A percentile compares a stretch with the other conserved stretches of the same genome.
Evolutionary conservation across 108 stramenopile species (phyloP).

Genomic region (Skeletonema grethae): DNA sequence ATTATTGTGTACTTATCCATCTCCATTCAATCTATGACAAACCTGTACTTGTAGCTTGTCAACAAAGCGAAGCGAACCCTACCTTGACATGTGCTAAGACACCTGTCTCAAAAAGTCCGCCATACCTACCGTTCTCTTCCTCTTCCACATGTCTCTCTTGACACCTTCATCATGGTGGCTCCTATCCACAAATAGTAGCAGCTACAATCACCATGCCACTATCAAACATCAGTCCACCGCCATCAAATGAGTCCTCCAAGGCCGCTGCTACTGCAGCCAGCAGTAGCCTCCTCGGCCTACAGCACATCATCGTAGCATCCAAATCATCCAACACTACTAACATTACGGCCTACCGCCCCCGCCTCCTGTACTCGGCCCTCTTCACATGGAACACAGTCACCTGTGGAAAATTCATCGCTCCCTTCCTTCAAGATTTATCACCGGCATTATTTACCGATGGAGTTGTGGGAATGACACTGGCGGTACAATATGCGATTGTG

Average conservation of each 20-base stretch:
- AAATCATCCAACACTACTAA: not conserved
- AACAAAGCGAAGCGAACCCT: too few relatives aligned
- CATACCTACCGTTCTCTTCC: not conserved
- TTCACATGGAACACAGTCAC: constrained; percentile 58
- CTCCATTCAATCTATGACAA: not conserved
- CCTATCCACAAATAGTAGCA: not conserved
- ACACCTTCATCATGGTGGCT: not conserved
- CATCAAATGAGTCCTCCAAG: not conserved
- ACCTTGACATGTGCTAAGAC: too few relatives aligned
- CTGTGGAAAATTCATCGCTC: constrained; percentile 60
- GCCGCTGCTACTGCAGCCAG: too few relatives aligned
- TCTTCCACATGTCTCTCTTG: not conserved
- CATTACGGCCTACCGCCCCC: constrained; percentile 38
- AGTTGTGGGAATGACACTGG: constrained; percentile 50
- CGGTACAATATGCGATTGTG: constrained; percentile 33
- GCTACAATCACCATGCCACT: not conserved
- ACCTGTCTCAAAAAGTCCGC: not conserved
- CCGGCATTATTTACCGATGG: constrained; percentile 25
- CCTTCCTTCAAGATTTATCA: constrained; percentile 54
- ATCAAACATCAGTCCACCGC: not conserved
- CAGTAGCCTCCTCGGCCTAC: not conserved
- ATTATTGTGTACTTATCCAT: too few relatives aligned
- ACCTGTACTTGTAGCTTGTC: too few relatives aligned
- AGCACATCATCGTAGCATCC: not conserved
- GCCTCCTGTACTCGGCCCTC: constrained; percentile 43